Evolutionary conservation across 768 basidiomycete genomes (phyloP).

Genomic region (Leccinellum albellum): DNA sequence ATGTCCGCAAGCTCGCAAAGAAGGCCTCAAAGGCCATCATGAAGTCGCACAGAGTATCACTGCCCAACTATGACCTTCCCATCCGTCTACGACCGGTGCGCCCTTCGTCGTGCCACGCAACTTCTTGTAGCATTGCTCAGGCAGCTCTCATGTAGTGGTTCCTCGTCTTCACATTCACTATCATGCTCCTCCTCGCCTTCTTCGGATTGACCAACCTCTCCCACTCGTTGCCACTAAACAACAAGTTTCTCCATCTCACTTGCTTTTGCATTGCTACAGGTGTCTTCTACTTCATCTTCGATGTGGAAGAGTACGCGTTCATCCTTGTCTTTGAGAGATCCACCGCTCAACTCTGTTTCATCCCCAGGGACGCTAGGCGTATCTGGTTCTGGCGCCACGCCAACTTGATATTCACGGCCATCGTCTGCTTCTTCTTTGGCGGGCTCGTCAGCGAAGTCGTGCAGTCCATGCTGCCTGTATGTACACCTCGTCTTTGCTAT

Average conservation of each 20-base stretch:
- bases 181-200: constrained; percentile 69
- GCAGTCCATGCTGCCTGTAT: constrained; percentile 70
- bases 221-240: constrained; percentile 63
- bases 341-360: not conserved
- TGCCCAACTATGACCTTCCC: constrained; percentile 69
- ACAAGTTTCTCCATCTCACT: constrained; percentile 76
- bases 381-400: constrained; percentile 87
- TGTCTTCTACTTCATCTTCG: constrained; percentile 84
- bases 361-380: constrained; percentile 62
- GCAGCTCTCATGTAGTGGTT: constrained; percentile 61
- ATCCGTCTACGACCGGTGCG: constrained; percentile 69
- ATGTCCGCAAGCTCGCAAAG: constrained; percentile 36
- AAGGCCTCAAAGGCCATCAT: constrained; percentile 57
- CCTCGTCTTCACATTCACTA: constrained; percentile 59
- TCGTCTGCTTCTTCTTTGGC: constrained; percentile 76
- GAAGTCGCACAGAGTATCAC: constrained; percentile 61
- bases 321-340: no score
- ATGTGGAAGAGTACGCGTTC: constrained; percentile 75
- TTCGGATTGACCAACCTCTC: constrained; percentile 75
- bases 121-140: constrained; percentile 4
- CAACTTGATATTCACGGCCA: constrained; percentile 60
- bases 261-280: constrained; percentile 73
- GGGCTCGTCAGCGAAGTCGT: constrained; percentile 80
- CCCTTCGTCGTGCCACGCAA: not conserved
- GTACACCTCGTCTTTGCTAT: constrained; percentile 13